Conservation (phyloP, 192 early-diverging fungal genomes). For the Coemansia sp. region DNA sequence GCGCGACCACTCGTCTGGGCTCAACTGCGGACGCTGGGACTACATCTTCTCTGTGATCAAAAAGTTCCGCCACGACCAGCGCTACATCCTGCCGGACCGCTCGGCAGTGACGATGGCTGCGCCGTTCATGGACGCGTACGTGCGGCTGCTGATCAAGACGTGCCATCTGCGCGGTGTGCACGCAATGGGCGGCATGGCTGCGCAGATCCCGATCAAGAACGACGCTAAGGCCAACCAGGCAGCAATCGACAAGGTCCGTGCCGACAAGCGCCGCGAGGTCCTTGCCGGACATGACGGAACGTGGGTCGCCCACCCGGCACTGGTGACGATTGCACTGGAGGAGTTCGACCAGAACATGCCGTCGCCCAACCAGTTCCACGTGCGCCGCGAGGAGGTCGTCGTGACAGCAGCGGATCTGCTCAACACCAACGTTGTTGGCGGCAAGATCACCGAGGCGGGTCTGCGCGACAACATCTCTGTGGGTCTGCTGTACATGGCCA, state of each 20-base stretch:
- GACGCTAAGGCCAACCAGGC: slow-evolving; percentile 84
- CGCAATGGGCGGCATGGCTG: slow-evolving; percentile 99
- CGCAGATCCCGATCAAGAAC: slow-evolving; percentile 98
- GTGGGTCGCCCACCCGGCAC: slow-evolving; percentile 96
- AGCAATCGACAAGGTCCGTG: slow-evolving; percentile 90
- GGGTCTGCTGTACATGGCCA: slow-evolving; percentile 90
- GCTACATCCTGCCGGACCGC: slow-evolving; percentile 89
- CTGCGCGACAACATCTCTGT: slow-evolving; percentile 92
- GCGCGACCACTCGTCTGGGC: slow-evolving; percentile 95
- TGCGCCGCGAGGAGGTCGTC: slow-evolving; percentile 88
- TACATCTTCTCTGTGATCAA: slow-evolving; percentile 99
- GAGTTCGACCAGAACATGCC: slow-evolving; percentile 96
- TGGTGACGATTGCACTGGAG: slow-evolving; percentile 85
- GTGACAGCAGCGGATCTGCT: slow-evolving; percentile 83
- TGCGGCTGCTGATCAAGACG: slow-evolving; percentile 94
- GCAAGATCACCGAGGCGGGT: slow-evolving; percentile 84
- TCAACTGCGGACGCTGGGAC: slow-evolving; percentile 99
- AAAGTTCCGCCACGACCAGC: slow-evolving; percentile 87
- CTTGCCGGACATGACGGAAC: slow-evolving; percentile 93
- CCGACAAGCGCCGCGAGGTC: slow-evolving; percentile 95
- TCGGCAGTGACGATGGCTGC: slow-evolving; percentile 89
- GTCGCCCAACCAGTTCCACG: slow-evolving; percentile 91
- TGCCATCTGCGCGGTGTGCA: slow-evolving; percentile 98
- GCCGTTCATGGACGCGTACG: slow-evolving; percentile 98
- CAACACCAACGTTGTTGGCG: slow-evolving; percentile 68